phyloP scores from a whole-genome alignment of 306 rosid genomes.

The Castanea mollissima region DNA sequence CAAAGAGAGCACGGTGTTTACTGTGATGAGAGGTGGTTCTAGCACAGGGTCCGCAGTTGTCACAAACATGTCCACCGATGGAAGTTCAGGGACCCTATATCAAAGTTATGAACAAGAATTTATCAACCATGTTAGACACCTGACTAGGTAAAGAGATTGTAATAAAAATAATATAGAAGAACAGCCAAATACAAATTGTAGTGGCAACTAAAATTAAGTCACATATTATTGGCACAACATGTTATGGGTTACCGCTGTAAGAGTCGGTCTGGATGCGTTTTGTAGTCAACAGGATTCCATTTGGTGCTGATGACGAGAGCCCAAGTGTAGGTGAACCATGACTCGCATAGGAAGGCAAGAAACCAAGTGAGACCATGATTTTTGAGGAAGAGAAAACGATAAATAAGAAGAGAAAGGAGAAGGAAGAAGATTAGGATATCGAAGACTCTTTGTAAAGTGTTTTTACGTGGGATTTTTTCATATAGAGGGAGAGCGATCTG shows the following conservation, averaged over 20 bases:
- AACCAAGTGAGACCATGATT: conserved; percentile 35
- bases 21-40: conserved; percentile 61
- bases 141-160: too few species aligned
- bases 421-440: conserved; percentile 37
- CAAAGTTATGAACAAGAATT: background rate
- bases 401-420: conserved; percentile 32
- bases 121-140: too few species aligned
- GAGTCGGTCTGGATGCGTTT: conserved; percentile 22
- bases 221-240: too few species aligned
- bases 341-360: conserved; percentile 59
- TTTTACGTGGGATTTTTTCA: conserved; percentile 20
- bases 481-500: conserved; percentile 20
- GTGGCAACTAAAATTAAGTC: too few species aligned
- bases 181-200: too few species aligned
- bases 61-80: conserved; percentile 57
- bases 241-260: conserved; percentile 10
- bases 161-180: too few species aligned
- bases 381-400: conserved; percentile 30
- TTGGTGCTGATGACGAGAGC: conserved; percentile 25
- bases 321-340: conserved; percentile 55
- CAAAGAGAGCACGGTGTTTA: conserved; percentile 64
- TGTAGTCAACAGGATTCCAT: conserved; percentile 46
- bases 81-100: conserved; percentile 45
- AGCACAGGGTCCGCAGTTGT: conserved; percentile 60
- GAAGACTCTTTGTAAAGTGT: conserved; percentile 19